Conservation (phyloP, 352 stramenopile species). For the Phytophthora foliorum region DNA sequence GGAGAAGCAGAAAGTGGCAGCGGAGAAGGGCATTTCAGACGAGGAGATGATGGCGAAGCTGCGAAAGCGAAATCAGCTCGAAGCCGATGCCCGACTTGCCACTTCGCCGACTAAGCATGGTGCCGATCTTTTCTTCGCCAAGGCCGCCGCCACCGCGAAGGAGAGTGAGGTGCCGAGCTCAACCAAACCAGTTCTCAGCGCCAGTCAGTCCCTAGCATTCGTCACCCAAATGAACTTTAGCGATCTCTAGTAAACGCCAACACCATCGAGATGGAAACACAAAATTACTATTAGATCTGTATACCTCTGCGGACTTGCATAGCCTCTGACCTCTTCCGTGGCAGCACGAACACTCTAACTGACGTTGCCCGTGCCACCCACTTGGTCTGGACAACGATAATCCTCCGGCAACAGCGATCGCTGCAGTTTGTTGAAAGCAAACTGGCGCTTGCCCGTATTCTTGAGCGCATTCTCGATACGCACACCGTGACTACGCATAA, state of each 20-base stretch:
- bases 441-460: slow-evolving; percentile 91
- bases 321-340: slow-evolving; percentile 10
- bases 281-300: slow-evolving; percentile 54
- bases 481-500: slow-evolving; percentile 90
- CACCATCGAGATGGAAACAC: slow-evolving; percentile 26
- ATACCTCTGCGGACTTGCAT: slow-evolving; percentile 28
- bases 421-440: slow-evolving; percentile 92
- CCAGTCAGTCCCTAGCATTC: slow-evolving; percentile 68
- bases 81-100: slow-evolving; percentile 70
- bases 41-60: slow-evolving; percentile 86
- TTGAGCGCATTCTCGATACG: slow-evolving; percentile 92
- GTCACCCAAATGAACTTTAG: slow-evolving; percentile 81
- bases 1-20: slow-evolving; percentile 81
- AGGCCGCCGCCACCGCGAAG: slow-evolving; percentile 36
- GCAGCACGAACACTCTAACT: slow-evolving; percentile 51
- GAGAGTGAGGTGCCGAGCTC: slow-evolving; percentile 8
- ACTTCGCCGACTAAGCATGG: slow-evolving; percentile 68
- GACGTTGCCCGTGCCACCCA: slow-evolving; percentile 86
- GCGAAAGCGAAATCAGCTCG: slow-evolving; percentile 78
- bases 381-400: slow-evolving; percentile 87
- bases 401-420: slow-evolving; percentile 88
- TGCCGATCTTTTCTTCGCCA: slow-evolving; percentile 45
- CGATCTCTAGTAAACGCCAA: slow-evolving; percentile 51
- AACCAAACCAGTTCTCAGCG: slow-evolving; percentile 16
- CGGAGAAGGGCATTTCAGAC: slow-evolving; percentile 85